Evolutionary conservation across 169 alveolate species (phyloP).

Genomic region (Eimeria necatrix): DNA sequence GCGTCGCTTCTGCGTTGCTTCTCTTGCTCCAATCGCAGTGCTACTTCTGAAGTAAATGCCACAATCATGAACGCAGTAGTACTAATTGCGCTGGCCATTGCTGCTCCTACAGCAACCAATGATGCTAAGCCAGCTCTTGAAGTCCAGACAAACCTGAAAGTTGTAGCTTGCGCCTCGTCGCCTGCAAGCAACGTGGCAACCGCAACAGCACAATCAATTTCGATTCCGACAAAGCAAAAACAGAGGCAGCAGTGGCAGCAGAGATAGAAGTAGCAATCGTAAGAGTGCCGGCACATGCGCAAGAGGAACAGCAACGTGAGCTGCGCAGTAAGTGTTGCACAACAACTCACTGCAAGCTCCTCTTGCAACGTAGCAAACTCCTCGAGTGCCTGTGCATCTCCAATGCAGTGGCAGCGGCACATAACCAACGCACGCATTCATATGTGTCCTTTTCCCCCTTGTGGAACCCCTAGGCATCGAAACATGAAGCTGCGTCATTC

Average conservation of each 20-base stretch:
- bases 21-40: conserved; percentile 45
- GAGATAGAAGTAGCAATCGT: not conserved
- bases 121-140: not conserved
- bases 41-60: not conserved
- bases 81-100: not conserved
- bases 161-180: conserved; percentile 32
- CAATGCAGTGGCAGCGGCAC: not conserved
- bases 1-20: not conserved
- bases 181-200: conserved; percentile 8
- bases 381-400: conserved; percentile 3
- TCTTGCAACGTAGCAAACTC: conserved; percentile 30
- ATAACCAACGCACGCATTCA: not conserved
- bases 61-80: not conserved
- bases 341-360: conserved; percentile 37
- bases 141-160: conserved; percentile 28
- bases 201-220: not conserved
- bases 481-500: not conserved
- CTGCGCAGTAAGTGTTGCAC: not conserved
- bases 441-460: not conserved
- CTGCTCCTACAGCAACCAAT: not conserved
- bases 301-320: not conserved
- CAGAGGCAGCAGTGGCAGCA: conserved; percentile 7
- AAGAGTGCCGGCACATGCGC: not conserved
- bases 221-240: not conserved
- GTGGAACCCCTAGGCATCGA: not conserved